Evolutionary conservation across 2,329 filamentous ascomycete species (phyloP), one percentile per base, ranked within the genome.

Genomic region (Fonsecaea erecta): DNA sequence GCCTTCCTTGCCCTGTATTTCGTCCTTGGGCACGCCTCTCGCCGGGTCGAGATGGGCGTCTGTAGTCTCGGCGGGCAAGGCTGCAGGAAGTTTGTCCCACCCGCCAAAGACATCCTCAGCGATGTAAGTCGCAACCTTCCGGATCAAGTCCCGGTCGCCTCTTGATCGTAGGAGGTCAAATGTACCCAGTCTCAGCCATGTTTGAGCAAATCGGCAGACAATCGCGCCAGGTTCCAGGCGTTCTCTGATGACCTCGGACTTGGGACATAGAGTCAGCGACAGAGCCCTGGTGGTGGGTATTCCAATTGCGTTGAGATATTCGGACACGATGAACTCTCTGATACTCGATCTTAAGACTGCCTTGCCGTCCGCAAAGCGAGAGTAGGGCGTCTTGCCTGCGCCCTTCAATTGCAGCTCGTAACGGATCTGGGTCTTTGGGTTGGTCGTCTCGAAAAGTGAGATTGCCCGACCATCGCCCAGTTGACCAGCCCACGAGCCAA

Each of bases 381-480:
- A 96, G 79, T 99, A 99, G 0, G 95, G 95, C 3, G 95, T 99
- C 73, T 90, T 81, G 4, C 95, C 95, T 16, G 95, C 95, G 26
- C 95, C 95, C 77, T 99, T 99, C 66, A 99, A 83, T 77, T 98
- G 95, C 51, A 98, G 76, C 77, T 99, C 95, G 75, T 96, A 97
- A 28, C 91, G 86, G 37, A 80, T 83, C n/a, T 85, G 85, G 0
- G 90, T 90, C 1, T 76, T 74, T 0, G 90, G 87, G 74, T 94
- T 96, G 4, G 88, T 94, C 26, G 88, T 86, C 77, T 99, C 95
- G 73, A 98, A 98, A 1, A 99, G 83, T 37, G 92, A 96, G 71
- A 99, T 98, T 32, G 93, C 95, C 62, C 95, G 86, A 12, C 95
- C 95, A 75, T 99, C 95, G 48, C 95, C 95, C 0, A 99, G 86